Base-by-base conservation (phyloP, 768 basidiomycete species). In the Leccinum pellstonianum region DNA sequence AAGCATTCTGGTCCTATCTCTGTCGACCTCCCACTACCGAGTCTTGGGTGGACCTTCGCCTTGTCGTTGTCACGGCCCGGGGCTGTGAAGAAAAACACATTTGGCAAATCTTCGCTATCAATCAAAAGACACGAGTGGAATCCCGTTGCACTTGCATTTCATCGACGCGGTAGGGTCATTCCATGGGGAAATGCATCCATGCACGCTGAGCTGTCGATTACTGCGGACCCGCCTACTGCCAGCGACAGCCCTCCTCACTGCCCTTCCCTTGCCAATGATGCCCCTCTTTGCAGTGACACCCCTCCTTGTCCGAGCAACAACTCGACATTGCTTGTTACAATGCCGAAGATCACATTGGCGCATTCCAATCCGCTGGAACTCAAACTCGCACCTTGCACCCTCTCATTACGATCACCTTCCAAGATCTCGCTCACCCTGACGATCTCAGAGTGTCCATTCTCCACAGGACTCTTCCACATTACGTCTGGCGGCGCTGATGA, bases 171-270 rank as follows among this genome's bases (percentile, higher is more conserved):
- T 7, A 55, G 4, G 12, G 27, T 21, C 6, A 48, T 25, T 6
- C 35, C n/a, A n/a, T 69, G 68, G 68, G 56, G 29, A 6, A 50
- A 59, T 11, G 56, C 64, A 12, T 69, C 52, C 5, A 61, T 68
- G 41, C 35, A 19, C n/a, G 54, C 62, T 41, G 47, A 61, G n/a
- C 46, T 68, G 19, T 54, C 31, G 9, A 25, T 68, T 17, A n/a
- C 0, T 17, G 7, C 6, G 23, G 21, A 59, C n/a, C 21, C 47
- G 23, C 1, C 25, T 10, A 1, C 12, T 48, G n/a, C 14, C 25
- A 23, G 25, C 25, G 0, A 33, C 33, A 33, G 33, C 5, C 25
- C 49, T 25, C 23, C 21, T 33, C 31, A 25, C 25, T 5, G n/a
- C n/a, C n/a, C n/a, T n/a, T n/a, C n/a, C n/a, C 41, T 43, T 43